phyloP scores from a whole-genome alignment of 768 basidiomycete species.

The Infundibulicybe gibba region DNA sequence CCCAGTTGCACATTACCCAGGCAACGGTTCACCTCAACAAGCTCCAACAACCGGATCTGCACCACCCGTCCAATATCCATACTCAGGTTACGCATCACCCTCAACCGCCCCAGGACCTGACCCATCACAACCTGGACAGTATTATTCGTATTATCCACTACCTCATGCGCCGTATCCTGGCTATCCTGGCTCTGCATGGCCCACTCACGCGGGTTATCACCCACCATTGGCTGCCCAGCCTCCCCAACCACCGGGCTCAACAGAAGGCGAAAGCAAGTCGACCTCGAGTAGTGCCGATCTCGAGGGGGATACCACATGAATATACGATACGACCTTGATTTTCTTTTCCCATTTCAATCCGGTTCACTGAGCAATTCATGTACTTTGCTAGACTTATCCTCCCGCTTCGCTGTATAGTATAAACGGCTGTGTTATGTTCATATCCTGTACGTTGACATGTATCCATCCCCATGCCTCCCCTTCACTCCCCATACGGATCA shows the following conservation, averaged over 20 bases:
- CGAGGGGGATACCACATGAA: no score
- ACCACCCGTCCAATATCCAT: conserved; percentile 16
- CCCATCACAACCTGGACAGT: conserved; percentile 15
- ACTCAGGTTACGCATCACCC: conserved; percentile 15
- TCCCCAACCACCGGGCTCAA: neutral
- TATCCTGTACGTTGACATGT: no score
- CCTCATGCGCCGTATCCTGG: conserved; percentile 23
- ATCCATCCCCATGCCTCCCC: no score
- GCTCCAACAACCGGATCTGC: conserved; percentile 6
- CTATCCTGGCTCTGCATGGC: conserved; percentile 22
- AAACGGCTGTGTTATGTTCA: no score
- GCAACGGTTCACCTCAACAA: conserved; percentile 6
- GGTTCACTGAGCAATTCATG: neutral
- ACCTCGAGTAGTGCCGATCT: no score
- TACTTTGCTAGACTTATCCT: no score
- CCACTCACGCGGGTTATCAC: conserved; percentile 25
- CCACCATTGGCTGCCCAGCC: conserved; percentile 9
- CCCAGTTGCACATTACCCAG: conserved; percentile 14
- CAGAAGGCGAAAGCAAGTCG: no score
- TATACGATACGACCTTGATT: no score
- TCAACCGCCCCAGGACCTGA: conserved; percentile 13
- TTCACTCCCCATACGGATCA: no score
- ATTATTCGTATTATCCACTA: conserved; percentile 26
- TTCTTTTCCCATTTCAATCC: neutral
- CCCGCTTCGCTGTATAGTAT: no score